These are phyloP conservation scores for Vigna hirtella DNA, from an alignment of 306 rosid species.

Conservation along the genomic window DNA sequence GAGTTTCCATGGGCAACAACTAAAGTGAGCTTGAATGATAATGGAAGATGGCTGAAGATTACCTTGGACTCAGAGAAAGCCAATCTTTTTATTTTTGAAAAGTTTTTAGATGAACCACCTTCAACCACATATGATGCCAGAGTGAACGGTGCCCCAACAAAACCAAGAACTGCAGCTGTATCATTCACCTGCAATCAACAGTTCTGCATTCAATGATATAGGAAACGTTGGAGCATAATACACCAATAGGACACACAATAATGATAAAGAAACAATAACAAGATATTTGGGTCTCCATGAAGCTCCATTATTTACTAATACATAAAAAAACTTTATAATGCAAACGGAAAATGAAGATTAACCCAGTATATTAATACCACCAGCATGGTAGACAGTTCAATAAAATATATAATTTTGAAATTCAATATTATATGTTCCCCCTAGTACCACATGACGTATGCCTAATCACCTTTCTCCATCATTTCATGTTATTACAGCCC, in stretches of 20 bases:
- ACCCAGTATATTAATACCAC: constrained; percentile 28
- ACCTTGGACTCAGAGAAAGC: constrained; percentile 89
- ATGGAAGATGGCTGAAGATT: constrained; percentile 30
- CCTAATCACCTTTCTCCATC: constrained; percentile 5
- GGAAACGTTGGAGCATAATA: constrained; percentile 6
- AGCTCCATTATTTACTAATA: background rate
- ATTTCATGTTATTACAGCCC: constrained; percentile 29
- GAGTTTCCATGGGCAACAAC: background rate
- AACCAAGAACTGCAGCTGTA: constrained; percentile 92
- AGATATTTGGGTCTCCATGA: constrained; percentile 1
- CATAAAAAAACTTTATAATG: constrained; percentile 19
- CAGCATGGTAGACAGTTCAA: constrained; percentile 15
- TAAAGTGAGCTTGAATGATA: constrained; percentile 9
- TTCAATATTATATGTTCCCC: constrained; percentile 12
- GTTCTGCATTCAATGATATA: constrained; percentile 30
- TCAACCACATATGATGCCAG: constrained; percentile 97
- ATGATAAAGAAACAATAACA: background rate
- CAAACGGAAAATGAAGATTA: background rate
- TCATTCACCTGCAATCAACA: constrained; percentile 75
- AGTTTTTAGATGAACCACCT: constrained; percentile 97
- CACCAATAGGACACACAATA: background rate
- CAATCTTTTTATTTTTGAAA: constrained; percentile 84
- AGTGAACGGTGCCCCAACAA: constrained; percentile 98
- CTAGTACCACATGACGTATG: constrained; percentile 10
- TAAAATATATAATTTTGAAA: background rate